Conservation (phyloP, 768 basidiomycete species). For the Sarcomyxa edulis region DNA sequence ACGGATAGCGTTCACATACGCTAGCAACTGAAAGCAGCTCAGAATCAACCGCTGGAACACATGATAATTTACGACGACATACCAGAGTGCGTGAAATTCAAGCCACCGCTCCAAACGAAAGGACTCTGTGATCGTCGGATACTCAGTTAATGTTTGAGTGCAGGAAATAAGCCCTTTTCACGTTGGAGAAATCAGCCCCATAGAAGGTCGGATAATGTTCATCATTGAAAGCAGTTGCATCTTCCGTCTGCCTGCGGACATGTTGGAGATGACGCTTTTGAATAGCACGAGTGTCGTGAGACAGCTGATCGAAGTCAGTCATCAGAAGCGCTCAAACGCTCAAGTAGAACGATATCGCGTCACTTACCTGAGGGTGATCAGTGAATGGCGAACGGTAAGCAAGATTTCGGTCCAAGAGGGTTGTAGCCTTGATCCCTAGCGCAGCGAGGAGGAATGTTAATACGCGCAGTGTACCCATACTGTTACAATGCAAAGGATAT, state of each 20-base stretch:
- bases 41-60: neutral
- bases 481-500: constrained; percentile 6
- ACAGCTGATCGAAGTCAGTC: constrained; percentile 33
- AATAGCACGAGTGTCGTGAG: constrained; percentile 29
- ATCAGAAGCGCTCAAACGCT: too few relatives aligned
- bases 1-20: constrained; percentile 23
- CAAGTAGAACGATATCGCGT: too few relatives aligned
- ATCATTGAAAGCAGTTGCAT: constrained; percentile 35
- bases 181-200: constrained; percentile 43
- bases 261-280: constrained; percentile 29
- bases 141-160: too few relatives aligned
- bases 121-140: constrained; percentile 30
- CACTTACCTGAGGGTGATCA: constrained; percentile 25
- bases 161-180: constrained; percentile 13
- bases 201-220: constrained; percentile 47
- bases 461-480: constrained; percentile 9
- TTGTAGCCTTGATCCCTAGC: constrained; percentile 13
- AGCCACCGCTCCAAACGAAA: constrained; percentile 43
- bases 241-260: constrained; percentile 28
- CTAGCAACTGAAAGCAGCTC: constrained; percentile 34
- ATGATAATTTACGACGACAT: constrained; percentile 4
- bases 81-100: constrained; percentile 46
- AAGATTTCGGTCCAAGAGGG: constrained; percentile 31
- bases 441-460: constrained; percentile 6
- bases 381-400: constrained; percentile 35